These are phyloP conservation scores for Penicillium rolfsii DNA, from an alignment of 2,329 filamentous ascomycete species.

Conservation along the genomic window DNA sequence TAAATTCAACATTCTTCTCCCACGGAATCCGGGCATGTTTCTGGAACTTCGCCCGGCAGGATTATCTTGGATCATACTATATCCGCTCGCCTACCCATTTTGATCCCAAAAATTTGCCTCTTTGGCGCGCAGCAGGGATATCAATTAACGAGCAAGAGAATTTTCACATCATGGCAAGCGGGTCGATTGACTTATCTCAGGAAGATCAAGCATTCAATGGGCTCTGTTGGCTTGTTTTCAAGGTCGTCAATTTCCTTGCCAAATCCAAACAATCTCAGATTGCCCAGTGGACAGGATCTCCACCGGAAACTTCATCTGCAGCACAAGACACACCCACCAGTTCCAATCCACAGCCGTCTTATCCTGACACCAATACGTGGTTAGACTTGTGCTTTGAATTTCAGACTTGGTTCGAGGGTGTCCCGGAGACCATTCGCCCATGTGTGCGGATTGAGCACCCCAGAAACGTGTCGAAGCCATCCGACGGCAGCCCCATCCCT, in stretches of 20 bases:
- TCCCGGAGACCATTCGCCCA: conserved; percentile 62
- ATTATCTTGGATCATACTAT: conserved; percentile 64
- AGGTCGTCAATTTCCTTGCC: conserved; percentile 66
- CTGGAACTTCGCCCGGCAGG: conserved; percentile 66
- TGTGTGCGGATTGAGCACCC: conserved; percentile 53
- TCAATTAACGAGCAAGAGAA: conserved; percentile 56
- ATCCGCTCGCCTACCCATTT: conserved; percentile 61
- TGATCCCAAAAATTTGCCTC: conserved; percentile 58
- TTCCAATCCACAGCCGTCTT: conserved; percentile 44
- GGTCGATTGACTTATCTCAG: conserved; percentile 45
- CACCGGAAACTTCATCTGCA: conserved; percentile 44
- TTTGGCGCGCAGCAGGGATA: conserved; percentile 66
- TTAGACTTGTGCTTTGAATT: conserved; percentile 58
- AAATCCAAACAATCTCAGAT: conserved; percentile 57
- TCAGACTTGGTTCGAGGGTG: conserved; percentile 59
- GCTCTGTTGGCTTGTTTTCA: conserved; percentile 64
- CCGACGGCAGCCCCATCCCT: conserved; percentile 39
- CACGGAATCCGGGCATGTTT: conserved; percentile 61
- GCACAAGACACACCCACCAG: conserved; percentile 6
- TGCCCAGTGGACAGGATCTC: conserved; percentile 37
- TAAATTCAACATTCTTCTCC: conserved; percentile 42
- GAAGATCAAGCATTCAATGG: conserved; percentile 66
- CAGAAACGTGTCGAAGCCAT: conserved; percentile 34
- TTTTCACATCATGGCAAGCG: conserved; percentile 39
- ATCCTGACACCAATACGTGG: conserved; percentile 56